Evolutionary conservation across 345 rosid genomes (phyloP).

Genomic region (Eutrema yunnanense): DNA sequence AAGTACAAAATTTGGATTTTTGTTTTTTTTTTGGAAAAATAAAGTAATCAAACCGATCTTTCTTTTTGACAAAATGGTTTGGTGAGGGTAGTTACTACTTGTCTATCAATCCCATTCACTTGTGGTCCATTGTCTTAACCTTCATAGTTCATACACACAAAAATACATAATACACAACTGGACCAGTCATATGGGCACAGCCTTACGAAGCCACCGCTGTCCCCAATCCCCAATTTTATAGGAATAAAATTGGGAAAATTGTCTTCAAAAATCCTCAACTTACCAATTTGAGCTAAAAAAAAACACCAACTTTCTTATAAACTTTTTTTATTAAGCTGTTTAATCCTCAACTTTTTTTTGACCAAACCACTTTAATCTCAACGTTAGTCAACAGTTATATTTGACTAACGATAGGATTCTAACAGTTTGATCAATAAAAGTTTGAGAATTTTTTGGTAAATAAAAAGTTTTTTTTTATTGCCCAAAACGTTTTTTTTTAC

Average conservation of each 20-base stretch:
- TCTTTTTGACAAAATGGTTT: constrained; percentile 16
- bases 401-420: too few species aligned
- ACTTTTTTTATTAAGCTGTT: too few species aligned
- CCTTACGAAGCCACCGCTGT: constrained; percentile 9
- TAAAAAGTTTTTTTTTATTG: too few species aligned
- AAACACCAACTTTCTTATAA: too few species aligned
- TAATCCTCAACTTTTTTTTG: too few species aligned
- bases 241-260: not conserved
- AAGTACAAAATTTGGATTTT: not conserved
- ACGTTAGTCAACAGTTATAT: too few species aligned
- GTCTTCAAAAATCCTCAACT: too few species aligned
- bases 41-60: not conserved
- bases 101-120: constrained; percentile 10
- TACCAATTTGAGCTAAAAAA: too few species aligned
- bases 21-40: not conserved
- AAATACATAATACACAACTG: not conserved
- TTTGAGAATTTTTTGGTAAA: too few species aligned
- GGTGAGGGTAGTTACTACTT: constrained; percentile 20
- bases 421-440: too few species aligned
- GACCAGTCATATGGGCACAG: constrained; percentile 7
- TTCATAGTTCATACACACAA: not conserved
- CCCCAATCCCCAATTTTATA: not conserved
- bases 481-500: too few species aligned
- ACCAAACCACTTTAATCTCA: too few species aligned
- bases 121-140: constrained; percentile 7